phyloP scores from a whole-genome alignment of 768 basidiomycete species.

The Suillus fuscotomentosus region DNA sequence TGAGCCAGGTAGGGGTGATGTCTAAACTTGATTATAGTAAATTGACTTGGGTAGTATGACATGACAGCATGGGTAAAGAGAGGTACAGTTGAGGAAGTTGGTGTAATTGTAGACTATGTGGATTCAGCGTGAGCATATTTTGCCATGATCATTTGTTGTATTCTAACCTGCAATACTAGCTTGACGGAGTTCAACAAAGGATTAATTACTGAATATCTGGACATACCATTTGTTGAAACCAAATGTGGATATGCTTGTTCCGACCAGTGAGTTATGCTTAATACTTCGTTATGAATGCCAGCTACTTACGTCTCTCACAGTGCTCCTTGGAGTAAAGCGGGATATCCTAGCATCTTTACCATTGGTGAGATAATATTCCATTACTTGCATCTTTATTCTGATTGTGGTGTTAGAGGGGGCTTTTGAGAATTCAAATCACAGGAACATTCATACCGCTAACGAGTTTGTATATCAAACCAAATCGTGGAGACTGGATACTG shows the following conservation, averaged over 20 bases:
- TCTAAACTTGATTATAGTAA: not conserved
- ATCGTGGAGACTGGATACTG: conserved; percentile 37
- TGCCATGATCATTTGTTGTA: conserved; percentile 26
- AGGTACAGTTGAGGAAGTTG: conserved; percentile 76
- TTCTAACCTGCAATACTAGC: conserved; percentile 36
- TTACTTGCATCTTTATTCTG: not conserved
- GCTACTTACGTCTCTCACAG: conserved; percentile 26
- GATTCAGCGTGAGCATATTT: conserved; percentile 50
- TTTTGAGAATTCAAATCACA: conserved; percentile 69
- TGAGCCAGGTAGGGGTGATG: conserved; percentile 28
- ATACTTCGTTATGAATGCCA: conserved; percentile 9
- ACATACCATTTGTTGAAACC: conserved; percentile 81
- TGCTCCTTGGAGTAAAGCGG: conserved; percentile 84
- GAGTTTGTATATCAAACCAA: conserved; percentile 62
- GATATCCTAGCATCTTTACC: conserved; percentile 82
- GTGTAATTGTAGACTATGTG: conserved; percentile 82
- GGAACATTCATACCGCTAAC: conserved; percentile 75
- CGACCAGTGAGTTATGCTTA: conserved; percentile 65
- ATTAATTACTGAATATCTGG: conserved; percentile 72
- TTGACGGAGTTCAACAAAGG: conserved; percentile 79
- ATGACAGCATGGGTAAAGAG: conserved; percentile 95
- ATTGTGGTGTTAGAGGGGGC: conserved; percentile 46
- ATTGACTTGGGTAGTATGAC: conserved; percentile 59
- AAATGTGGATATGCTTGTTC: conserved; percentile 94
- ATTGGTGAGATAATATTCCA: conserved; percentile 42